Evolutionary conservation across 2,329 filamentous ascomycete genomes (phyloP).

Genomic region (Sporothrix phasma): DNA sequence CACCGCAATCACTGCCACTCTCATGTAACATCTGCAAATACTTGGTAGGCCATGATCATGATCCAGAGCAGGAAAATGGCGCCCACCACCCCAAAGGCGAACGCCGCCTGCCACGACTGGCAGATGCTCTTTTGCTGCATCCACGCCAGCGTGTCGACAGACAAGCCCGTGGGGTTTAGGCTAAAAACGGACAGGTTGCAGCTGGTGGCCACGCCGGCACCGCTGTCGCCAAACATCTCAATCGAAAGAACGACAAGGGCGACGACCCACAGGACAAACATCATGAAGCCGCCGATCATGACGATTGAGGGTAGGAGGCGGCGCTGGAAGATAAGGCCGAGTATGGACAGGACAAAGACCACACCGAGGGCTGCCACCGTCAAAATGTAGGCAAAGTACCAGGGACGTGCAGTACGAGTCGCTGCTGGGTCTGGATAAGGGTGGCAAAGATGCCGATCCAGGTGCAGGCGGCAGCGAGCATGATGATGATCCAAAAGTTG

Average conservation of each 20-base stretch:
- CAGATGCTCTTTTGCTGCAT: conserved; percentile 54
- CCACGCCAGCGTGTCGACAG: conserved; percentile 49
- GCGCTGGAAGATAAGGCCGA: conserved; percentile 52
- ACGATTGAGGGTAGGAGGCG: conserved; percentile 52
- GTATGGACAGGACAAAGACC: conserved; percentile 54
- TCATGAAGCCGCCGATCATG: conserved; percentile 54
- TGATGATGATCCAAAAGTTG: conserved; percentile 57
- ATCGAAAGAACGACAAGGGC: conserved; percentile 52
- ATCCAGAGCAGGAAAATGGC: conserved; percentile 55
- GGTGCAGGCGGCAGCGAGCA: conserved; percentile 48
- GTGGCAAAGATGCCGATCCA: conserved; percentile 52
- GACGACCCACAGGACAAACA: conserved; percentile 59
- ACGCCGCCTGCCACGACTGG: conserved; percentile 55
- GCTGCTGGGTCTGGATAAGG: conserved; percentile 50
- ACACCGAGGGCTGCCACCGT: conserved; percentile 50
- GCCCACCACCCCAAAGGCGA: conserved; percentile 52
- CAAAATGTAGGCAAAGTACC: conserved; percentile 61
- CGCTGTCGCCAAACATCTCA: conserved; percentile 52
- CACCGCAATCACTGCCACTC: neutral
- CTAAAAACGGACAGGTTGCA: conserved; percentile 51
- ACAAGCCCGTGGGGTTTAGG: conserved; percentile 40
- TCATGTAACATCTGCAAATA: conserved; percentile 36
- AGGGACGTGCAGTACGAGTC: conserved; percentile 45
- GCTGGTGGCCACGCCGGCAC: conserved; percentile 44
- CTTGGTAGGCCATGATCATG: conserved; percentile 57